Base-by-base conservation (phyloP, 169 alveolate species). In the Eimeria tenella region DNA sequence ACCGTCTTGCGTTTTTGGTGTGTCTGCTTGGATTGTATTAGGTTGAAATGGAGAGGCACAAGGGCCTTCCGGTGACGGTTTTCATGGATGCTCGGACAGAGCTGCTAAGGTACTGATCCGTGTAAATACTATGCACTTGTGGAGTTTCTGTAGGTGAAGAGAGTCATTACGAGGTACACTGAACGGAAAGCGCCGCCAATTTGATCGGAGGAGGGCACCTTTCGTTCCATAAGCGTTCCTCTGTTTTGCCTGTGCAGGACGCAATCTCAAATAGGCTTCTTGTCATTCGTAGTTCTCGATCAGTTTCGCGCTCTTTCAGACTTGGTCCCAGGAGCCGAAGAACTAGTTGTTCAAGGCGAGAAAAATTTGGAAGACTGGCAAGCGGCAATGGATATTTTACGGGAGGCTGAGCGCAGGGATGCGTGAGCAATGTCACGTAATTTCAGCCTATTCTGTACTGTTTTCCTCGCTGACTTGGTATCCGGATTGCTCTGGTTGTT, bases 81-180 rank as follows among this genome's bases (percentile, higher is more conserved):
- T 93, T 93, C 82, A 93, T 93, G 95, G 95, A 93, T 62, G 83
- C 93, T 23, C 93, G 95, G 52, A 93, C 95, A 49, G 95, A 93
- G 71, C 84, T 93, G 62, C 62, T 50, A 17, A 93, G 95, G 95
- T 93, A 19, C 21, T 19, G 75, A 42, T 6, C 60, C 65, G 65
- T 75, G 60, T 73, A 9, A 42, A 73, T n/a, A 15, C 13, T 63
- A 3, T 75, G 86, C 15, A 75, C 53, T 75, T n/a, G 21, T 58
- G 68, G 3, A 58, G 1, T 58, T 58, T 17, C 42, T 31, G 42
- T 31, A 31, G 42, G 42, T 31, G 42, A 31, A 31, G 42, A 31
- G 42, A 31, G 42, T 31, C 2, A 31, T 31, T 31, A 31, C 2
- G 2, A 31, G 42, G 42, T 31, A 31, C 42, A 31, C 4, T 31